These are phyloP conservation scores for Hemileccinum impolitum DNA, from an alignment of 768 basidiomycete genomes.

Conservation along the genomic window DNA sequence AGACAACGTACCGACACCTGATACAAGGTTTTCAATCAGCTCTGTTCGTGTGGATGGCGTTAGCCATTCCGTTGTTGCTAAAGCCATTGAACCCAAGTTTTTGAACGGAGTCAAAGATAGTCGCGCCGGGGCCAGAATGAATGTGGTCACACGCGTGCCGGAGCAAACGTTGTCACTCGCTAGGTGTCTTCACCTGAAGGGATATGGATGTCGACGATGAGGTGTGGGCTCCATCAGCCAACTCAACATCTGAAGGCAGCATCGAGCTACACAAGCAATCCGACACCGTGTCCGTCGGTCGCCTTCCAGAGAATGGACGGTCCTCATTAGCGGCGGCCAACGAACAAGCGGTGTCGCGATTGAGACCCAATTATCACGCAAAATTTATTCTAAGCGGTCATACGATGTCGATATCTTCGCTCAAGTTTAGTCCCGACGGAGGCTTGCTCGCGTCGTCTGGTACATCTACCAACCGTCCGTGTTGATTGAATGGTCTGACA, in stretches of 20 bases:
- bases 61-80: constrained; percentile 59
- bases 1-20: constrained; percentile 71
- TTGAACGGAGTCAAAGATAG: constrained; percentile 5
- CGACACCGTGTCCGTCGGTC: constrained; percentile 10
- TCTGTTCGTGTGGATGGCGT: constrained; percentile 77
- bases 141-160: background rate
- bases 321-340: background rate
- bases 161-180: background rate
- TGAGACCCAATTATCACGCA: constrained; percentile 51
- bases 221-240: background rate
- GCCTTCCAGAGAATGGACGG: background rate
- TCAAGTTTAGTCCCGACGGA: constrained; percentile 90
- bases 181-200: background rate
- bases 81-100: constrained; percentile 19
- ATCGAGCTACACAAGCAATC: constrained; percentile 5
- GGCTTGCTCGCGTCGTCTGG: constrained; percentile 78
- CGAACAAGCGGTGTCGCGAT: constrained; percentile 5
- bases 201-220: constrained; percentile 18
- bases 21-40: constrained; percentile 87
- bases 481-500: constrained; percentile 11
- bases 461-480: constrained; percentile 39
- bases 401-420: constrained; percentile 71
- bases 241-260: background rate
- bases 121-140: background rate
- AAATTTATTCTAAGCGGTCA: constrained; percentile 78